Conservation (phyloP, 202 grass and related monocot genomes). For the Cymbopogon flexuosus region DNA sequence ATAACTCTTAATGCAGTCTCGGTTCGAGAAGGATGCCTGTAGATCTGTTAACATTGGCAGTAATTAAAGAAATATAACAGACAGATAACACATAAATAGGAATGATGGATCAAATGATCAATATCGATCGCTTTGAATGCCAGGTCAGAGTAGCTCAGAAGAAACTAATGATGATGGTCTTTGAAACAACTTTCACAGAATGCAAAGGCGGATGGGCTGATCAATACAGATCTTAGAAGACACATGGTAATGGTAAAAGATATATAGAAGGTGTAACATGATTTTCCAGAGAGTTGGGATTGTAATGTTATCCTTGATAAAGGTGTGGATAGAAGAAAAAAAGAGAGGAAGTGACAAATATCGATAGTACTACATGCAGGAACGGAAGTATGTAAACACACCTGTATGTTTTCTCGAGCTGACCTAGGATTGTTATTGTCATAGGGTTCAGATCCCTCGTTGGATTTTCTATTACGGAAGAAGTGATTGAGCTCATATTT, state of each 20-base stretch:
- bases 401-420: conserved; percentile 76
- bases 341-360: conserved; percentile 2
- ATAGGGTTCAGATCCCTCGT: conserved; percentile 44
- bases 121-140: neutral
- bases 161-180: neutral
- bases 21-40: conserved; percentile 75
- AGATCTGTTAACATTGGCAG: conserved; percentile 42
- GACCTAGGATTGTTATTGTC: conserved; percentile 59
- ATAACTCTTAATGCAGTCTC: conserved; percentile 78
- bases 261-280: neutral
- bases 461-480: conserved; percentile 62
- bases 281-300: neutral
- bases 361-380: neutral
- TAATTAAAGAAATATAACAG: conserved; percentile 28
- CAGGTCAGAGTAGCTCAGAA: neutral
- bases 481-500: conserved; percentile 85
- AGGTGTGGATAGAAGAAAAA: neutral
- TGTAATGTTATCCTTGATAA: neutral
- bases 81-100: neutral
- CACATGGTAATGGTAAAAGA: neutral
- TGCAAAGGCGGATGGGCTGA: neutral
- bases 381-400: conserved; percentile 27
- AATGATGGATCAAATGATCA: neutral
- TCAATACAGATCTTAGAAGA: neutral
- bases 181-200: neutral